Percentiles rank a stretch among this genome's conserved stretches.
Evolutionary conservation across 2,329 filamentous ascomycete genomes (phyloP).

Genomic region (Neopestalotiopsis clavispora): DNA sequence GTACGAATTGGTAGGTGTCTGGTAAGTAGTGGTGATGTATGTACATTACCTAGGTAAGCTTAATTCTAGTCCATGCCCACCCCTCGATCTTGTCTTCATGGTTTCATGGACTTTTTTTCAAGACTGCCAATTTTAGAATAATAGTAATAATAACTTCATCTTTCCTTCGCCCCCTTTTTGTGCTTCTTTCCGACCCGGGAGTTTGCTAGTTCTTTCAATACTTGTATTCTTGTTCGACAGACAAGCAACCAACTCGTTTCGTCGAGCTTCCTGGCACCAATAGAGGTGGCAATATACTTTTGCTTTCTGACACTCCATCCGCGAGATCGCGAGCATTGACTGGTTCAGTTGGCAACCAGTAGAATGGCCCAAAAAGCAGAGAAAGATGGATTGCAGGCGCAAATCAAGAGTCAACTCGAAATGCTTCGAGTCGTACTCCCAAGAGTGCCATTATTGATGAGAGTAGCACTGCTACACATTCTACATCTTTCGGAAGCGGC

Average conservation of each 20-base stretch:
- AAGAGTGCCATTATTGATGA: constrained; percentile 65
- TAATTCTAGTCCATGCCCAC: not conserved
- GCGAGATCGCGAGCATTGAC: not conserved
- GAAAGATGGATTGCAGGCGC: not conserved
- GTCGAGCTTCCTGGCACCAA: too few relatives aligned
- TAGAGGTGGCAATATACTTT: not conserved
- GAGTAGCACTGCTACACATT: constrained; percentile 65
- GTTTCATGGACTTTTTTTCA: not conserved
- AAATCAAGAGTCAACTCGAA: constrained; percentile 6
- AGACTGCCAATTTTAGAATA: not conserved
- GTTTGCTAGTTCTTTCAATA: not conserved
- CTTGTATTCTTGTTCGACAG: too few relatives aligned
- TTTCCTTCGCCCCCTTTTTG: not conserved
- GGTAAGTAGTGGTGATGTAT: not conserved
- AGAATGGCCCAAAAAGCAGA: not conserved
- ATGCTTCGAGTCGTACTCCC: constrained; percentile 33
- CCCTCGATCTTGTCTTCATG: not conserved
- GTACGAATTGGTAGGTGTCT: too few relatives aligned
- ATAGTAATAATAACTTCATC: not conserved
- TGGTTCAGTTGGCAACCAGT: not conserved
- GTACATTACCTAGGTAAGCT: not conserved
- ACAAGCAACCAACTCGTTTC: too few relatives aligned
- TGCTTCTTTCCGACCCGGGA: not conserved
- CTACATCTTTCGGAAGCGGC: constrained; percentile 72
- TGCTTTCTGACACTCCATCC: not conserved